These are phyloP conservation scores for Colletotrichum spaethianum DNA, from an alignment of 2,329 filamentous ascomycete species.

Conservation along the genomic window DNA sequence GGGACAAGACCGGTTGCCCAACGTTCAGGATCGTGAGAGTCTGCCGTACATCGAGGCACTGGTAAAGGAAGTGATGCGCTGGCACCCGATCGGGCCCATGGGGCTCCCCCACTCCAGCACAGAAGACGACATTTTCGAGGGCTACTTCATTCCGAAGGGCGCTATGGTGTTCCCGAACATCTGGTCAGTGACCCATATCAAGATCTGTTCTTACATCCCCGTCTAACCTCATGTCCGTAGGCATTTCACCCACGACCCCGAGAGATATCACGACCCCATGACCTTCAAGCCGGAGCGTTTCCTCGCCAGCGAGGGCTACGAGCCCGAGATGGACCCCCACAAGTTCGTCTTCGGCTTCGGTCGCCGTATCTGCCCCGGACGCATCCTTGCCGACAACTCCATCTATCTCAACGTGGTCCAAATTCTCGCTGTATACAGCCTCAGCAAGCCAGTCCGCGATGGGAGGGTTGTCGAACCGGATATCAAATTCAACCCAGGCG, in stretches of 20 bases:
- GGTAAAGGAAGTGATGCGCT: slow-evolving; percentile 70
- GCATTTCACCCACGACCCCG: slow-evolving; percentile 69
- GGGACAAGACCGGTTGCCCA: slow-evolving; percentile 61
- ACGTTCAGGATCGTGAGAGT: slow-evolving; percentile 60
- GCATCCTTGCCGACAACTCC: slow-evolving; percentile 42
- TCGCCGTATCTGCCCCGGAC: slow-evolving; percentile 44
- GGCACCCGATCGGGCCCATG: slow-evolving; percentile 67
- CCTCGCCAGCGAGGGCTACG: slow-evolving; percentile 41
- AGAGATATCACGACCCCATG: slow-evolving; percentile 68
- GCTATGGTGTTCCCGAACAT: slow-evolving; percentile 44
- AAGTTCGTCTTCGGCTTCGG: slow-evolving; percentile 43
- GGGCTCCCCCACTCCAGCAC: slow-evolving; percentile 55
- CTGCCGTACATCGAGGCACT: slow-evolving; percentile 68
- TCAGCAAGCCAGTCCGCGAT: slow-evolving; percentile 52
- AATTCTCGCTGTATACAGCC: slow-evolving; percentile 61
- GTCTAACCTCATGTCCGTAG: background rate
- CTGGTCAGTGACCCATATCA: slow-evolving; percentile 47
- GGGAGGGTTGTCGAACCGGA: slow-evolving; percentile 52
- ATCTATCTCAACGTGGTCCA: slow-evolving; percentile 53
- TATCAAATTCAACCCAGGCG: slow-evolving; percentile 23
- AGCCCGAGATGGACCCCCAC: slow-evolving; percentile 40
- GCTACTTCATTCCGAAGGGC: slow-evolving; percentile 38
- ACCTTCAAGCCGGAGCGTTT: slow-evolving; percentile 53
- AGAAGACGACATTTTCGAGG: slow-evolving; percentile 39
- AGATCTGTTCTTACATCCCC: accelerated